phyloP scores from a whole-genome alignment of 2,329 filamentous ascomycete genomes.

The Raffaelea albimanens region DNA sequence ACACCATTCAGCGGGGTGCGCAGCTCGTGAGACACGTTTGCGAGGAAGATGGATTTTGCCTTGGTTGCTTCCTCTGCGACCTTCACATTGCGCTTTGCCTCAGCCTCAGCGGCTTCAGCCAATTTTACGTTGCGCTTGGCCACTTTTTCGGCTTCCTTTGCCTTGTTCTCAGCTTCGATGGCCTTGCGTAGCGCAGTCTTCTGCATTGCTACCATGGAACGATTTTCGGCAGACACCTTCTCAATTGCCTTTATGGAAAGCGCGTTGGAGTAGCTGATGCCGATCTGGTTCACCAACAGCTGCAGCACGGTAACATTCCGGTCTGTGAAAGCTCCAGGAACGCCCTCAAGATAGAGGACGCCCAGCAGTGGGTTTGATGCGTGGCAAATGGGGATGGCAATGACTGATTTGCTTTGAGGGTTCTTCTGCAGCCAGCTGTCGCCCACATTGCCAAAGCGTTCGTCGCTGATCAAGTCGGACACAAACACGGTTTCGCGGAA shows the following conservation, averaged over 20 bases:
- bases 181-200: slow-evolving; percentile 65
- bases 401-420: slow-evolving; percentile 62
- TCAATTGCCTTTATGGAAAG: slow-evolving; percentile 61
- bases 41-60: slow-evolving; percentile 72
- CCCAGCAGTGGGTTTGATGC: slow-evolving; percentile 62
- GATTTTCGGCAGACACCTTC: slow-evolving; percentile 69
- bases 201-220: slow-evolving; percentile 68
- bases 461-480: slow-evolving; percentile 63
- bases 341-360: slow-evolving; percentile 65
- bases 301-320: slow-evolving; percentile 58
- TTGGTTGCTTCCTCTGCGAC: slow-evolving; percentile 76
- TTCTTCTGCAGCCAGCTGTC: slow-evolving; percentile 60
- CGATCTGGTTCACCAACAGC: slow-evolving; percentile 70
- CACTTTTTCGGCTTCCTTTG: slow-evolving; percentile 66
- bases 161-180: slow-evolving; percentile 63
- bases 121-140: slow-evolving; percentile 71
- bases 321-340: slow-evolving; percentile 68
- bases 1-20: slow-evolving; percentile 79
- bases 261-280: slow-evolving; percentile 61
- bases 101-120: slow-evolving; percentile 70
- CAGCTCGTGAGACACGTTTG: slow-evolving; percentile 73
- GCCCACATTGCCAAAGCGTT: slow-evolving; percentile 67
- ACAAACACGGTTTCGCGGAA: slow-evolving; percentile 70
- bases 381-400: slow-evolving; percentile 71
- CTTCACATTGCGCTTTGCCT: slow-evolving; percentile 70